Base-by-base conservation (phyloP, 2,329 filamentous ascomycete species). In the Juglanconis oblonga region DNA sequence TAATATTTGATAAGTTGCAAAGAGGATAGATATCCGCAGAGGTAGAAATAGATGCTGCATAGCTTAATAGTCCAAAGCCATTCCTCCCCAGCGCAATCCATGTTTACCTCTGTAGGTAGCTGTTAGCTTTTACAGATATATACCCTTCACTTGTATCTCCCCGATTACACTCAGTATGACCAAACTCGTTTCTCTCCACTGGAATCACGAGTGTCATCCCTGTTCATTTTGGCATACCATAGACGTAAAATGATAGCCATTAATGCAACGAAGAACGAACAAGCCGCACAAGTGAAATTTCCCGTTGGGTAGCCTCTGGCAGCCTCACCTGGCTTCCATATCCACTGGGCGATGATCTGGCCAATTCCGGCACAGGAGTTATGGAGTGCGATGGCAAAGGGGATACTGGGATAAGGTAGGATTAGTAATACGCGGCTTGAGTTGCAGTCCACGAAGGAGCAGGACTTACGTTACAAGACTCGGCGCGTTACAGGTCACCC, bases 331-430 rank as follows among this genome's bases (percentile, higher is more conserved):
- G 67, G 64, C 35, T 67, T 71, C 73, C 74, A 76, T 11, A 76
- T 76, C 74, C 73, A 76, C 62, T 75, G 72, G 1, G 73, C 70
- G 29, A 76, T 73, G 14, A 76, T 73, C 62, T 74, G 72, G 3
- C 71, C 70, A 6, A 76, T 65, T 0, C 74, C 74, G 3, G 73
- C 73, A 31, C 69, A 71, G 1, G 68, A 71, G 54, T 76, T 76
- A 56, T 76, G 71, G 32, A 76, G 58, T 1, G 74, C 74, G 24
- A 73, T 73, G 5, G 73, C 74, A 24, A 76, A 64, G 0, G 70
- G 71, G 56, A 76, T 72, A 0, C 56, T 58, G 32, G 2, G 31
- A 11, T 9, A 7, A 4, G 3, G 17, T 6, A 3, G 3, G 8
- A 3, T 13, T 24, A 1, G 45, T 32, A 5, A 50, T 24, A 9